phyloP scores from a whole-genome alignment of 805 yeast genomes.

The Torulaspora delbrueckii region DNA sequence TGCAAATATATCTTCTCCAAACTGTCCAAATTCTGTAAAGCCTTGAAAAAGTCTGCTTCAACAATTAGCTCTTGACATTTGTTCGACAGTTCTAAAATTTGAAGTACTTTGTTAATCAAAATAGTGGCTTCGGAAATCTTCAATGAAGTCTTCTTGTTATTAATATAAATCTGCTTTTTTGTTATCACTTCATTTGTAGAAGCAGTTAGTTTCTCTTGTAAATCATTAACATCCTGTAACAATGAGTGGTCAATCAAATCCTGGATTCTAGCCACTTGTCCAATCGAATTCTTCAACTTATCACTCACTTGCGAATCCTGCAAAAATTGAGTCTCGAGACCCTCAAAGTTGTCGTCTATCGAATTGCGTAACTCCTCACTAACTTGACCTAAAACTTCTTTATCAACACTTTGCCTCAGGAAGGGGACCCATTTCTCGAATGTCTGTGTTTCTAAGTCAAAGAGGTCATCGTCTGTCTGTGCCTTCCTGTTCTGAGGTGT shows the following conservation, averaged over 20 bases:
- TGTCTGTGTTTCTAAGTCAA: conserved; percentile 27
- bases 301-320: conserved; percentile 35
- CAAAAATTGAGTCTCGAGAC: conserved; percentile 28
- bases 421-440: conserved; percentile 36
- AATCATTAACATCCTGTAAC: conserved; percentile 47
- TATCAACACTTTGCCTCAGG: conserved; percentile 28
- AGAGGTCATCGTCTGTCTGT: conserved; percentile 17
- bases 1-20: conserved; percentile 63
- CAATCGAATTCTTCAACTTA: conserved; percentile 46
- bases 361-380: conserved; percentile 32
- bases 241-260: conserved; percentile 49
- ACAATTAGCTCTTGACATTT: conserved; percentile 76
- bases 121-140: conserved; percentile 69
- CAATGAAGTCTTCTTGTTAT: conserved; percentile 55
- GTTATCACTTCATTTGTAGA: conserved; percentile 64
- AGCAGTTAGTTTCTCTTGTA: conserved; percentile 54
- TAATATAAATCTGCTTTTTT: conserved; percentile 55
- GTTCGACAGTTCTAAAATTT: conserved; percentile 80
- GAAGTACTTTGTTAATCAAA: conserved; percentile 66
- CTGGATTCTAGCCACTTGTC: conserved; percentile 58
- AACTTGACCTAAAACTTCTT: conserved; percentile 19
- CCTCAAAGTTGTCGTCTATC: conserved; percentile 35
- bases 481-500: neutral
- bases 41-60: conserved; percentile 73
- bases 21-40: conserved; percentile 76